Conservation (phyloP, 1,284 basidiomycete species). For the Apiotrichum laibachii region DNA sequence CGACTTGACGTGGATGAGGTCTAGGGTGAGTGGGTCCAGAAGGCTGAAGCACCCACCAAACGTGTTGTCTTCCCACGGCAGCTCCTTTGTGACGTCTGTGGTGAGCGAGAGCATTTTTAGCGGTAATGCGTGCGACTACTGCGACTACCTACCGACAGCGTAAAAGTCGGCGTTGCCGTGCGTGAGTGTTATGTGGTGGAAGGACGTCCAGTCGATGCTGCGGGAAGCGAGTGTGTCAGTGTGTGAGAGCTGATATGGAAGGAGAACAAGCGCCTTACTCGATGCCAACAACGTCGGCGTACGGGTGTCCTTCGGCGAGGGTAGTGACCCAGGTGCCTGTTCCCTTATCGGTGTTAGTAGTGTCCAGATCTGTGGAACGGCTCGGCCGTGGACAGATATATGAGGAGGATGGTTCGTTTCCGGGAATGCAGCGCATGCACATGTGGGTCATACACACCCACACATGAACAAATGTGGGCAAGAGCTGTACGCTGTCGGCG, state of each 20-base stretch:
- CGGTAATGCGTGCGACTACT: too few relatives aligned
- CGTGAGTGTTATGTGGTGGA: slow-evolving; percentile 13
- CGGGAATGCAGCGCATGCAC: too few relatives aligned
- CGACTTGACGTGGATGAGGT: slow-evolving; percentile 47
- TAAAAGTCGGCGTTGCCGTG: slow-evolving; percentile 44
- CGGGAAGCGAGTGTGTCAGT: too few relatives aligned
- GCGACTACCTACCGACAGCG: slow-evolving; percentile 31
- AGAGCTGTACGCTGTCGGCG: too few relatives aligned
- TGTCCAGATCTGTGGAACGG: not conserved
- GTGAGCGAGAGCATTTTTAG: not conserved
- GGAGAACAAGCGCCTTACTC: slow-evolving; percentile 29
- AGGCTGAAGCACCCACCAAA: slow-evolving; percentile 28
- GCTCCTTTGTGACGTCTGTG: slow-evolving; percentile 29
- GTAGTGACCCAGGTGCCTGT: slow-evolving; percentile 35
- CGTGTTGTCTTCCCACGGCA: slow-evolving; percentile 29
- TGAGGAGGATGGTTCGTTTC: too few relatives aligned
- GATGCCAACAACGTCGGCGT: slow-evolving; percentile 36
- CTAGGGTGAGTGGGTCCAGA: slow-evolving; percentile 20
- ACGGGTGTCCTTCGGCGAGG: slow-evolving; percentile 33
- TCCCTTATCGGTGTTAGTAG: slow-evolving; percentile 10
- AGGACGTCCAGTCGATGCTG: slow-evolving; percentile 35
- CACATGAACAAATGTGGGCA: too few relatives aligned
- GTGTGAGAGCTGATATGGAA: not conserved
- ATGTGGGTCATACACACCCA: too few relatives aligned
- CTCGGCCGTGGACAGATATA: not conserved